Percentiles rank a stretch among this genome's conserved stretches.
Conservation (phyloP, 139 green algal genomes). For the Chlorella vulgaris region DNA sequence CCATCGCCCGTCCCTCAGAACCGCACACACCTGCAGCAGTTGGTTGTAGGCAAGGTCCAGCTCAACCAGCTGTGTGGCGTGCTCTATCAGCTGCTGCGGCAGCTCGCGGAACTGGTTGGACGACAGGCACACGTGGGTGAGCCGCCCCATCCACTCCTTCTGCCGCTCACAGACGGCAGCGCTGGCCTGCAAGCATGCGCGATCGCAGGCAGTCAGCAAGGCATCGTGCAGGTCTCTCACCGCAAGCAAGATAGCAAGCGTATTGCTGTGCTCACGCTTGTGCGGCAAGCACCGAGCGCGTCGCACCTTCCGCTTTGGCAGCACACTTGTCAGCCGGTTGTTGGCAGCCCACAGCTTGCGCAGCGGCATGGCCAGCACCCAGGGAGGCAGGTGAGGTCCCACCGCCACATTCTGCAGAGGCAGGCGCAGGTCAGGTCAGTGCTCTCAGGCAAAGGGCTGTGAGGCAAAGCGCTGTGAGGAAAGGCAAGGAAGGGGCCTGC, state of each 20-base stretch:
- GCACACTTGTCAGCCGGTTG: constrained; percentile 7
- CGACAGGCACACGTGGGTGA: constrained; percentile 26
- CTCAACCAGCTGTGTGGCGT: constrained; percentile 6
- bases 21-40: neutral
- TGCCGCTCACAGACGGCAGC: neutral
- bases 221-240: too few relatives aligned
- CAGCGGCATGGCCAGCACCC: constrained; percentile 13
- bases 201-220: too few relatives aligned
- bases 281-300: too few relatives aligned
- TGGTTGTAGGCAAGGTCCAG: constrained; percentile 28
- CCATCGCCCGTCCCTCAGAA: too few relatives aligned
- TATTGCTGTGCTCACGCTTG: too few relatives aligned
- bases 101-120: constrained; percentile 2
- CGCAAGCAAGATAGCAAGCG: too few relatives aligned
- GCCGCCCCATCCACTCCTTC: constrained; percentile 10
- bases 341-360: constrained; percentile 28
- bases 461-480: too few relatives aligned
- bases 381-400: constrained; percentile 1
- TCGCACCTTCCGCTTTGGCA: too few relatives aligned
- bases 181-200: neutral
- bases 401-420: neutral
- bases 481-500: too few relatives aligned
- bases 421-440: neutral
- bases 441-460: too few relatives aligned
- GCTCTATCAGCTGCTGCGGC: neutral